Evolutionary conservation across 1,284 basidiomycete genomes (phyloP), one percentile per base, ranked within the genome.

Genomic region (Trametes versicolor): DNA sequence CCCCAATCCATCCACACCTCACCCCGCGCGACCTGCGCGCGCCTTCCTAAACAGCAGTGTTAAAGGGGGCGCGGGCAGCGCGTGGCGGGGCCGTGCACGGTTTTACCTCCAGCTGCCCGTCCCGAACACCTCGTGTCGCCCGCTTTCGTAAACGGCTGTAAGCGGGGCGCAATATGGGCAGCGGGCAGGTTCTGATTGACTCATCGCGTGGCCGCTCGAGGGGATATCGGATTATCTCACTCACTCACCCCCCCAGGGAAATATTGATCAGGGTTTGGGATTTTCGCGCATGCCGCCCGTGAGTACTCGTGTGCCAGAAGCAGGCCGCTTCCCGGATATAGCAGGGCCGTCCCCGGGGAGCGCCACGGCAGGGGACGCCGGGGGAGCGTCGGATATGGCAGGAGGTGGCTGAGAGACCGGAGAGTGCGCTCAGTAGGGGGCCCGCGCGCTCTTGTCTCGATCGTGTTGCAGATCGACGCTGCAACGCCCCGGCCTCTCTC

Each of bases 71-170:
- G 48, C 45, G 60, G 53, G 55, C 48, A 37, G 36, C 60, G 64
- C 53, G 59, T 64, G 58, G 32, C 32, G 52, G 41, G 65, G 58
- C 64, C 47, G 48, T 62, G 60, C 60, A 39, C 34, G 39, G 47
- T 27, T 34, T 59, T 47, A 41, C 63, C 54, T 49, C 47, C 57
- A 64, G 49, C 60, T 53, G 60, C 52, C 52, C 54, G 65, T 68
- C 53, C 71, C 69, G 71, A 68, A 51, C 52, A 60, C 71, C 70
- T 72, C 71, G 69, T 74, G 72, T 65, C 63, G 56, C 51, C 63
- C 54, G 52, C 48, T 71, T 58, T 57, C 67, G 70, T 66, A 72
- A 67, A 64, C 47, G 48, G 48, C 65, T 39, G 52, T 63, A 67
- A 66, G 63, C 63, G 61, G 29, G 62, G 57, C 50, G 62, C 52